Evolutionary conservation across 1,284 basidiomycete genomes (phyloP).

Genomic region (Heterobasidion occidentale): DNA sequence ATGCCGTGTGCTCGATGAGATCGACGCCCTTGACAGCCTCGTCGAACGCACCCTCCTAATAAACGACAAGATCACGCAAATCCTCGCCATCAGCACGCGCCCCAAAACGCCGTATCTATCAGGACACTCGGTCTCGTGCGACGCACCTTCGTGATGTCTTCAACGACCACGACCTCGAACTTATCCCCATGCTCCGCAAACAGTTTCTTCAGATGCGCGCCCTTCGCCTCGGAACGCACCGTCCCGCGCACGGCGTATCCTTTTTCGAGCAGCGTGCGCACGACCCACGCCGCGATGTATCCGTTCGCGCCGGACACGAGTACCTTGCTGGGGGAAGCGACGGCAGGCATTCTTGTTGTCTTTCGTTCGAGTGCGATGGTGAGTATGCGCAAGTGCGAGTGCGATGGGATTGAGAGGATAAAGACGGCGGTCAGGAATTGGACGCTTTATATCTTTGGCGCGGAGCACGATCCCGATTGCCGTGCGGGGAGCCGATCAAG

Average conservation of each 20-base stretch:
- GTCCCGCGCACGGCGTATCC: constrained; percentile 48
- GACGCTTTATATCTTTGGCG: too few relatives aligned
- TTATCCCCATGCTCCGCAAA: constrained; percentile 38
- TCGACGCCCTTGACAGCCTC: constrained; percentile 62
- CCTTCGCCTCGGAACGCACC: constrained; percentile 45
- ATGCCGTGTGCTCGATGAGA: constrained; percentile 52
- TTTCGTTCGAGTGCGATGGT: too few relatives aligned
- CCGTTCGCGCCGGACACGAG: constrained; percentile 35
- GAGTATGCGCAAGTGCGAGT: too few relatives aligned
- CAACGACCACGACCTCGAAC: constrained; percentile 43
- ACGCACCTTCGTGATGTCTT: constrained; percentile 44
- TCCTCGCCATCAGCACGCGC: neutral
- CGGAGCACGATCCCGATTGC: too few relatives aligned
- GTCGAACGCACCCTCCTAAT: constrained; percentile 60
- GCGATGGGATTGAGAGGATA: too few relatives aligned
- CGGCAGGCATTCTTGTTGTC: constrained; percentile 17
- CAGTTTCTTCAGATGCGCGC: constrained; percentile 35
- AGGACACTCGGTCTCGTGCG: constrained; percentile 1
- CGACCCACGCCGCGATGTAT: constrained; percentile 33
- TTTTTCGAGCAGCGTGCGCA: constrained; percentile 27
- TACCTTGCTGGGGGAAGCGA: constrained; percentile 20
- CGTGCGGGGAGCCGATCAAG: too few relatives aligned
- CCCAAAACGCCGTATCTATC: neutral
- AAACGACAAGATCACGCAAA: neutral
- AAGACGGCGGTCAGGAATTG: too few relatives aligned